Percentiles rank a stretch among this genome's conserved stretches.
Conservation (phyloP, 495 filamentous ascomycete species). For the Hyaloscypha finlandica region DNA sequence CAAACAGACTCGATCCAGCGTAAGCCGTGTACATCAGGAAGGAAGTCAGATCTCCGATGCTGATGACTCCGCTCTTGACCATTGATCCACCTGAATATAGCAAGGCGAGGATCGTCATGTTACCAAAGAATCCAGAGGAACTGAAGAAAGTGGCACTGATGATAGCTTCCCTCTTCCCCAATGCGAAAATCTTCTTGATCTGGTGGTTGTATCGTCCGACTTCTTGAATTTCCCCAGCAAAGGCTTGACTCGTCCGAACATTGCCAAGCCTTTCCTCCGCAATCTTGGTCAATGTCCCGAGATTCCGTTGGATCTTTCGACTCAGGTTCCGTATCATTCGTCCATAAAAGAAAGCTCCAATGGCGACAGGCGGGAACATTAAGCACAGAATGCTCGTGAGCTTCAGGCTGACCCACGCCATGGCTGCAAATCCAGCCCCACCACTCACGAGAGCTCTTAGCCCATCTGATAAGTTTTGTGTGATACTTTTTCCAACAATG, state of each 20-base stretch:
- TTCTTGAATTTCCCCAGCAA: constrained; percentile 89
- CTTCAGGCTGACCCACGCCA: constrained; percentile 92
- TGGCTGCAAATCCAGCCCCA: constrained; percentile 80
- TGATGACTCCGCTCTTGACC: constrained; percentile 83
- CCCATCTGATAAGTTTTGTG: constrained; percentile 95
- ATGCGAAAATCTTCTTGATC: constrained; percentile 84
- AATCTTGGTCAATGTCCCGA: constrained; percentile 91
- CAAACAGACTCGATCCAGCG: constrained; percentile 88
- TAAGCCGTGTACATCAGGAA: constrained; percentile 98
- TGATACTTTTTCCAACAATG: constrained; percentile 97
- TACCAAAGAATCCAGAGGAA: constrained; percentile 83
- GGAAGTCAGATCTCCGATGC: constrained; percentile 89
- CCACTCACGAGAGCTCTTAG: constrained; percentile 86
- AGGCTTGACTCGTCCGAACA: constrained; percentile 93
- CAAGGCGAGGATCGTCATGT: constrained; percentile 92
- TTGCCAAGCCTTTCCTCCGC: constrained; percentile 95
- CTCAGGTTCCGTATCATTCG: constrained; percentile 83
- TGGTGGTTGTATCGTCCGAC: constrained; percentile 88
- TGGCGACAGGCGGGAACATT: constrained; percentile 89
- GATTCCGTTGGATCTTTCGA: constrained; percentile 86
- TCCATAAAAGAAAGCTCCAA: constrained; percentile 89
- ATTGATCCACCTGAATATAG: constrained; percentile 89
- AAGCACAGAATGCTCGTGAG: constrained; percentile 82
- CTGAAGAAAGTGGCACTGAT: constrained; percentile 93
- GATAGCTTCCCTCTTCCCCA: constrained; percentile 82